Evolutionary conservation across 768 basidiomycete species (phyloP).

Genomic region (Leccinum disarticulatum): DNA sequence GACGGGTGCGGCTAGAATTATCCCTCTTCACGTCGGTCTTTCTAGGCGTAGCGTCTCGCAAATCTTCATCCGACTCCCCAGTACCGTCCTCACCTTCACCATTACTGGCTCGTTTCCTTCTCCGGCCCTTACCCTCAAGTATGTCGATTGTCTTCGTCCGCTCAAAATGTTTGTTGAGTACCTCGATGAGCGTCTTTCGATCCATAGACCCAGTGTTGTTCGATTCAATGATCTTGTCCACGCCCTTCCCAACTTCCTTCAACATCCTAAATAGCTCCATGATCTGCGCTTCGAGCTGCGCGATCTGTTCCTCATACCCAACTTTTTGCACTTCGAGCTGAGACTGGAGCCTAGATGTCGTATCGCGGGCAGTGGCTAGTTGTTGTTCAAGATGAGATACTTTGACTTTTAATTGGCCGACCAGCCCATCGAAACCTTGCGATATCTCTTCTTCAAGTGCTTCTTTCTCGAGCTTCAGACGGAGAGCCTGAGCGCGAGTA

Average conservation of each 20-base stretch:
- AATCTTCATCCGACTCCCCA: conserved; percentile 48
- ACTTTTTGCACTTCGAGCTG: conserved; percentile 76
- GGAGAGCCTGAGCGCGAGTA: conserved; percentile 60
- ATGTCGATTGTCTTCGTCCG: conserved; percentile 82
- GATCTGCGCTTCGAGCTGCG: conserved; percentile 88
- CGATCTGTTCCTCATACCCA: conserved; percentile 82
- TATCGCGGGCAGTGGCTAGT: conserved; percentile 74
- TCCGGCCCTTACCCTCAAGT: conserved; percentile 66
- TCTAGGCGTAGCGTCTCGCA: conserved; percentile 56
- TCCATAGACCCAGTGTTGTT: conserved; percentile 63
- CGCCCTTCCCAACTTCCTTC: conserved; percentile 75
- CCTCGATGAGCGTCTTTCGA: conserved; percentile 75
- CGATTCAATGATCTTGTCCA: conserved; percentile 71
- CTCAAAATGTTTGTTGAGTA: conserved; percentile 79
- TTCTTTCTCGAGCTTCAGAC: conserved; percentile 80
- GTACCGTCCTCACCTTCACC: conserved; percentile 34
- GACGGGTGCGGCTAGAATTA: conserved; percentile 34
- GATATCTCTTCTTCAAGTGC: conserved; percentile 77
- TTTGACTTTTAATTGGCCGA: conserved; percentile 77
- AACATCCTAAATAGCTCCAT: conserved; percentile 94
- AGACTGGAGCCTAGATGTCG: conserved; percentile 68
- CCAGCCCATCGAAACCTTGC: conserved; percentile 77
- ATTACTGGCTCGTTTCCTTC: conserved; percentile 29
- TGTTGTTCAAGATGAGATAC: conserved; percentile 72
- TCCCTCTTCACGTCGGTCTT: conserved; percentile 46